Percentiles rank a stretch among this genome's conserved stretches.
phyloP scores from a whole-genome alignment of 257 asterid genomes.

The Petunia axillaris region DNA sequence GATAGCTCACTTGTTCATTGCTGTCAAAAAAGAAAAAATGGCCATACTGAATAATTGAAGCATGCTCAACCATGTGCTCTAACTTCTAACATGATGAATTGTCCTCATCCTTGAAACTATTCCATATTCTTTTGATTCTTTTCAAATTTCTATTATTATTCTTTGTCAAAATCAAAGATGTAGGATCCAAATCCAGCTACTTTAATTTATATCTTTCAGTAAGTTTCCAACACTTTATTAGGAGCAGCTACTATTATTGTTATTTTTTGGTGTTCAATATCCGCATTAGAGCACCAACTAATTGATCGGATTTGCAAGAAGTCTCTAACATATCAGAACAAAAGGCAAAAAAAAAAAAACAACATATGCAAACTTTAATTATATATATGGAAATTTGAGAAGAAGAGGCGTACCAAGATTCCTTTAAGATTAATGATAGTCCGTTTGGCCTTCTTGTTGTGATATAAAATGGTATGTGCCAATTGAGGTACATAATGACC shows the following conservation, averaged over 20 bases:
- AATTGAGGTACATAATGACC: constrained; percentile 83
- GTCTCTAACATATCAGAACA: constrained; percentile 18
- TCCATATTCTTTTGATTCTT: constrained; percentile 21
- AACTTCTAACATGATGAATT: background rate
- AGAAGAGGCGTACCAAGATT: constrained; percentile 56
- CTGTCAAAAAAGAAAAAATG: background rate
- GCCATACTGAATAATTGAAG: background rate
- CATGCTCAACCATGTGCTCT: background rate
- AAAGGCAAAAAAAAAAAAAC: background rate
- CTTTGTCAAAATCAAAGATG: constrained; percentile 30
- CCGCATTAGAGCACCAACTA: no score
- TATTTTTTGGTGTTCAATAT: no score
- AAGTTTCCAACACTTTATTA: no score
- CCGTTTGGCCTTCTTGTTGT: constrained; percentile 51
- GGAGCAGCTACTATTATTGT: no score
- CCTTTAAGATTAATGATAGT: constrained; percentile 75
- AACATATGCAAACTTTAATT: background rate
- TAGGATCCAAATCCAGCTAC: background rate
- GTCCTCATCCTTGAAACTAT: constrained; percentile 22
- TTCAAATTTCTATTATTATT: constrained; percentile 35
- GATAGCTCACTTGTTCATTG: background rate
- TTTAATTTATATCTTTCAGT: background rate
- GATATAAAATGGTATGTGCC: constrained; percentile 61
- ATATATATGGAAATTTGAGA: background rate
- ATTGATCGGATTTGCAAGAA: background rate